Conservation (phyloP, 2,329 filamentous ascomycete genomes). For the Chrysoporthe cubensis region DNA sequence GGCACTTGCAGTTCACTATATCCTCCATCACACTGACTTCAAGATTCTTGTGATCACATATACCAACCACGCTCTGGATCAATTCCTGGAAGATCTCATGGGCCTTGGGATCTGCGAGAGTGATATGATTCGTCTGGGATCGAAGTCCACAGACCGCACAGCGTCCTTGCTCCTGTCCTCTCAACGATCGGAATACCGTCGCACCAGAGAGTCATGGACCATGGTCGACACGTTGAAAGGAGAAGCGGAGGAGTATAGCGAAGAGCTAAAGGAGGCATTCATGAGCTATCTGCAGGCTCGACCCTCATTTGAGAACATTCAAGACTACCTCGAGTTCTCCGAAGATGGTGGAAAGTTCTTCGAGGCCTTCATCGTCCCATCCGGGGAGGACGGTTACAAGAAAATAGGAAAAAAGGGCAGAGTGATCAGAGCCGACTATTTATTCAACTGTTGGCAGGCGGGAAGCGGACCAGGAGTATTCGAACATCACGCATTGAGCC, state of each 20-base stretch:
- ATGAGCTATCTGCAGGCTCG: conserved; percentile 23
- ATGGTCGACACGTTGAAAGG: conserved; percentile 48
- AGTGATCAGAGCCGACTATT: conserved; percentile 48
- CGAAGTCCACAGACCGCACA: conserved; percentile 58
- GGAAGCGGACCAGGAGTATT: conserved; percentile 53
- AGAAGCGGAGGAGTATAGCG: conserved; percentile 37
- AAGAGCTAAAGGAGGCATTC: conserved; percentile 30
- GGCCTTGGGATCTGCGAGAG: conserved; percentile 56
- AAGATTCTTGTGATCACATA: conserved; percentile 68
- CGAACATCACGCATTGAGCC: conserved; percentile 33
- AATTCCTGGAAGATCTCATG: conserved; percentile 68
- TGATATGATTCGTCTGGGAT: conserved; percentile 65
- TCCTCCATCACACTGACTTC: conserved; percentile 53
- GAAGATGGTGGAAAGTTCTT: conserved; percentile 55
- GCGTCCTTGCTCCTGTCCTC: conserved; percentile 50
- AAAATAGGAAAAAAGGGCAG: conserved; percentile 52
- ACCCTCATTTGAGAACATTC: conserved; percentile 36
- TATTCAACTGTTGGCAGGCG: conserved; percentile 57
- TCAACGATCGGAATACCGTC: conserved; percentile 41
- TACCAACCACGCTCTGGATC: conserved; percentile 69
- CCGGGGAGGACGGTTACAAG: conserved; percentile 48
- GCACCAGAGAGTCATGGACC: conserved; percentile 40
- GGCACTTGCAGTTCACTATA: conserved; percentile 59
- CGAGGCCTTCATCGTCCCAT: conserved; percentile 59
- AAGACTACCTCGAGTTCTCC: conserved; percentile 55